Evolutionary conservation across 805 yeast species (phyloP).

Genomic region (Metschnikowia chrysomelidarum): DNA sequence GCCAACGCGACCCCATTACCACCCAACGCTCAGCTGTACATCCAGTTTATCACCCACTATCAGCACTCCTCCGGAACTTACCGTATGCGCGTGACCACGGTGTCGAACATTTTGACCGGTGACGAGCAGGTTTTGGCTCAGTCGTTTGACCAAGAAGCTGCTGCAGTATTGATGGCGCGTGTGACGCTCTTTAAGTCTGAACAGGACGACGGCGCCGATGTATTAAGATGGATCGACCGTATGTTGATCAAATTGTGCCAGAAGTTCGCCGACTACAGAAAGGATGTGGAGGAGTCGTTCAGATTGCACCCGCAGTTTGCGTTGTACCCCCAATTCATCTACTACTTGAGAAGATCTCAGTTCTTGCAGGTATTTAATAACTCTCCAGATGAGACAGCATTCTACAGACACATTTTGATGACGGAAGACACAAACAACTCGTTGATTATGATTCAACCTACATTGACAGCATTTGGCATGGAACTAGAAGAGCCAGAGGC

Average conservation of each 20-base stretch:
- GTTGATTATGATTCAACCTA: slow-evolving; percentile 96
- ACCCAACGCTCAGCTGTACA: slow-evolving; percentile 48
- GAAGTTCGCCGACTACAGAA: slow-evolving; percentile 88
- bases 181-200: slow-evolving; percentile 80
- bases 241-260: slow-evolving; percentile 87
- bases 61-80: slow-evolving; percentile 94
- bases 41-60: slow-evolving; percentile 88
- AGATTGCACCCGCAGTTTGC: slow-evolving; percentile 80
- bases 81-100: slow-evolving; percentile 87
- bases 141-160: slow-evolving; percentile 98
- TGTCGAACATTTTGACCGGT: slow-evolving; percentile 54
- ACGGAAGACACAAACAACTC: slow-evolving; percentile 93
- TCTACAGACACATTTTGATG: slow-evolving; percentile 87
- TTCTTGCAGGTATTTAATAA: slow-evolving; percentile 94
- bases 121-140: slow-evolving; percentile 47
- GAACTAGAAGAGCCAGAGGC: slow-evolving; percentile 76
- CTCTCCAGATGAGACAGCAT: slow-evolving; percentile 98
- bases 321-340: slow-evolving; percentile 92
- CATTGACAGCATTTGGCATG: slow-evolving; percentile 80
- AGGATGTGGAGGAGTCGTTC: slow-evolving; percentile 80
- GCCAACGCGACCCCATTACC: slow-evolving; percentile 45
- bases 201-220: slow-evolving; percentile 87
- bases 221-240: slow-evolving; percentile 92
- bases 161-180: slow-evolving; percentile 91
- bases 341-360: slow-evolving; percentile 93